Conservation (phyloP, 306 rosid genomes). For the Medicago lupulina region DNA sequence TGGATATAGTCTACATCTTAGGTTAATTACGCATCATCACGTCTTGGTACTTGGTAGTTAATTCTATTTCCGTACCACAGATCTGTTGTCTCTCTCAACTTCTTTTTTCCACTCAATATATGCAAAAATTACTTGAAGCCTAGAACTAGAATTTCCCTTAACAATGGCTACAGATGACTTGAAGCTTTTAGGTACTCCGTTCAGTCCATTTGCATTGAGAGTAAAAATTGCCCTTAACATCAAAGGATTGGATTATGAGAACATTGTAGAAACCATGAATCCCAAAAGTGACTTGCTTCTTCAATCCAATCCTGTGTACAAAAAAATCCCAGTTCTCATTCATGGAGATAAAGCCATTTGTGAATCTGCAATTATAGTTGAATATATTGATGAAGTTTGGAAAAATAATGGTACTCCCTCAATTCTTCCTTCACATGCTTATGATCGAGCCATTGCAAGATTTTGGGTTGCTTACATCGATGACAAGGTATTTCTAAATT, state of each 20-base stretch:
- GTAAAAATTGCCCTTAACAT: constrained; percentile 53
- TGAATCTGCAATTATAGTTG: constrained; percentile 62
- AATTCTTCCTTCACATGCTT: constrained; percentile 59
- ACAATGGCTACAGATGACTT: constrained; percentile 49
- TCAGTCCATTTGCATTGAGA: constrained; percentile 55
- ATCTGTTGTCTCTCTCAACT: not conserved
- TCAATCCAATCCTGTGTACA: constrained; percentile 60
- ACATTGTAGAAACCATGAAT: constrained; percentile 44
- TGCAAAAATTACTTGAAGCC: not conserved
- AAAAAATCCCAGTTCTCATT: constrained; percentile 67
- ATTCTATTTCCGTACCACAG: not conserved
- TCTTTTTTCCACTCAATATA: not conserved
- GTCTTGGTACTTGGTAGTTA: not conserved
- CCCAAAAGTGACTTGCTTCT: constrained; percentile 64
- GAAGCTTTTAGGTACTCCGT: constrained; percentile 54
- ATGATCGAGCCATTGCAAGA: constrained; percentile 57
- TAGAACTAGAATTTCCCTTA: not conserved
- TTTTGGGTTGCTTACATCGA: constrained; percentile 62
- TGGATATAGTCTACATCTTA: no score
- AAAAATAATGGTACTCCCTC: constrained; percentile 46
- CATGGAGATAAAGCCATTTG: constrained; percentile 52
- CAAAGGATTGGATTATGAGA: constrained; percentile 53
- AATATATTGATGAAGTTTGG: constrained; percentile 68
- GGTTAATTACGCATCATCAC: no score
- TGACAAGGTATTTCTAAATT: constrained; percentile 48